phyloP scores from a whole-genome alignment of 768 basidiomycete genomes.

The Pisolithus marmoratus region DNA sequence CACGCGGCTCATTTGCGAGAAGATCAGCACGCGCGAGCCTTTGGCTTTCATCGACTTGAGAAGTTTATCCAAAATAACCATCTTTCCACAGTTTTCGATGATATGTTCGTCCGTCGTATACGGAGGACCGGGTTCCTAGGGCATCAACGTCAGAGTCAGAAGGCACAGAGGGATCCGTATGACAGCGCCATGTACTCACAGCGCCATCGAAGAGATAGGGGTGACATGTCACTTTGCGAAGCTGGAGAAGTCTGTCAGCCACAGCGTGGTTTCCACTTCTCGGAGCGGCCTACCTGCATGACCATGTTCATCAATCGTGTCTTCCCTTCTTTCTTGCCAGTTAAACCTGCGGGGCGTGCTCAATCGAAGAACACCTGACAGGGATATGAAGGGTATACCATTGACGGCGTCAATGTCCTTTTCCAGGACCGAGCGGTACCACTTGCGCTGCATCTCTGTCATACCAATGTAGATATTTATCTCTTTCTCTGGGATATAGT shows the following conservation, averaged over 20 bases:
- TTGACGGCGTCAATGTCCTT: slow-evolving; percentile 99
- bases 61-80: slow-evolving; percentile 95
- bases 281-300: slow-evolving; percentile 72
- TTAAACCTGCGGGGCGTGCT: slow-evolving; percentile 50
- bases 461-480: slow-evolving; percentile 98
- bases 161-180: background rate
- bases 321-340: slow-evolving; percentile 98
- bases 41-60: slow-evolving; percentile 82
- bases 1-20: slow-evolving; percentile 99
- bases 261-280: background rate
- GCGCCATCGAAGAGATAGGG: slow-evolving; percentile 93
- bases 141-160: background rate
- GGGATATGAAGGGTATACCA: slow-evolving; percentile 39
- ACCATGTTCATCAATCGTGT: slow-evolving; percentile 98
- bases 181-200: slow-evolving; percentile 33
- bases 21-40: slow-evolving; percentile 94
- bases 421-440: slow-evolving; percentile 94
- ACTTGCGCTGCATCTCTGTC: slow-evolving; percentile 96
- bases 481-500: slow-evolving; percentile 70
- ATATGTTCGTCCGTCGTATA: slow-evolving; percentile 98
- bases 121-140: slow-evolving; percentile 91
- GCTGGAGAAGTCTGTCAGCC: slow-evolving; percentile 27
- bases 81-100: slow-evolving; percentile 91
- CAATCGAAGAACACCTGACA: background rate
- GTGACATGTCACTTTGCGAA: slow-evolving; percentile 85